Base-by-base conservation (phyloP, 2,329 filamentous ascomycete species). In the Zalaria obscura region DNA sequence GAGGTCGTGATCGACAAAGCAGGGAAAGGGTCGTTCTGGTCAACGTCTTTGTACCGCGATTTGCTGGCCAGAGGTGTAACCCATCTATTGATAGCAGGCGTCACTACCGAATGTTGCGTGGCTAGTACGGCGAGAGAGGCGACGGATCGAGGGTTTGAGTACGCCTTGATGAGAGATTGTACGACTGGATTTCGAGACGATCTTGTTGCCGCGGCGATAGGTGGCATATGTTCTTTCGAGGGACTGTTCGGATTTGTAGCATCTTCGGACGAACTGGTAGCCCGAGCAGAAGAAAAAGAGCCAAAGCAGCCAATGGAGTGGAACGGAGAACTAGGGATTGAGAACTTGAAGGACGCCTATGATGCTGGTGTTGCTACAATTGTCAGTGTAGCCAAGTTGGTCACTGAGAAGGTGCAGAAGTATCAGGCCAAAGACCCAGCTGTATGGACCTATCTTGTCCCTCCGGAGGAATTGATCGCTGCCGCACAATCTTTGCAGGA, bases 81-180 rank as follows among this genome's bases (percentile, higher is more conserved):
- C 2, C 72, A 78, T 54, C 54, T 78, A 1, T 56, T 78, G 1
- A 63, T 78, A 31, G 59, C 65, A n/a, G 73, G 73, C 1, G 71
- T 76, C 7, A 76, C 72, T 0, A 75, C 72, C 1, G 72, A 76
- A 54, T 72, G 70, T 48, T 76, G 72, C 48, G 72, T 77, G 40
- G 68, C 68, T 5, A 72, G 70, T 0, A 73, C 72, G 1, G 60
- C 72, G 2, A 60, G 72, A 32, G 74, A 77, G 54, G 70, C 69
- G 28, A 72, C 71, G 43, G 74, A 77, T 49, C 66, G 75, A n/a
- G 75, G 74, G 0, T 76, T 74, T 47, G 70, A 77, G 50, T 75
- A 69, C 54, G 33, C 25, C 25, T 26, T 39, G 18, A 40, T 39
- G 4, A 8, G 26, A 27, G 26, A 31, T 48, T 70, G 64, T 46